Conservation (phyloP, 192 early-diverging fungal species). For the Podochytrium sp. region DNA sequence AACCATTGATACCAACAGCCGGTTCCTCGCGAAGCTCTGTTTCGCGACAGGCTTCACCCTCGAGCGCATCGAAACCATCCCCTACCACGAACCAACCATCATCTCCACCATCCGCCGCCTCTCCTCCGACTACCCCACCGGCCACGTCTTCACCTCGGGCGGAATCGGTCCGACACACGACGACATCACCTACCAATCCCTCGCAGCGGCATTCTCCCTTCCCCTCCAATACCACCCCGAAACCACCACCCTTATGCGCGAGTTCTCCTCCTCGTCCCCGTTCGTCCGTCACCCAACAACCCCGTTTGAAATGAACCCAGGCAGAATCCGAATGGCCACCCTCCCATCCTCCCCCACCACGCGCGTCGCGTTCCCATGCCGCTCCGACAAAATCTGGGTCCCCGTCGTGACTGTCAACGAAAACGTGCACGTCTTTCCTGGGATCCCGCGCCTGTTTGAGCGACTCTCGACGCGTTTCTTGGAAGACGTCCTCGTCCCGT, state of each 20-base stretch:
- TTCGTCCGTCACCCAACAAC: neutral
- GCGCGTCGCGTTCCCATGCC: constrained; percentile 45
- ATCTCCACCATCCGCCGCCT: constrained; percentile 51
- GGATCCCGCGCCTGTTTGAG: constrained; percentile 69
- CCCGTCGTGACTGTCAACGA: constrained; percentile 68
- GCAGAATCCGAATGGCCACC: constrained; percentile 68
- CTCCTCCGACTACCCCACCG: constrained; percentile 39
- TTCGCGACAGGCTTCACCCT: constrained; percentile 67
- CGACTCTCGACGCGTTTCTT: constrained; percentile 35
- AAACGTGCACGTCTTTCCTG: constrained; percentile 73
- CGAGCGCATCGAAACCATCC: constrained; percentile 57
- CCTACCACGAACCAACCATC: constrained; percentile 55
- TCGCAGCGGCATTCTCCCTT: constrained; percentile 61
- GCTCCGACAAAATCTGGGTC: constrained; percentile 72
- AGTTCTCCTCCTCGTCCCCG: constrained; percentile 24
- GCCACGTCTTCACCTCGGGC: constrained; percentile 73
- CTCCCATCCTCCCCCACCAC: constrained; percentile 49
- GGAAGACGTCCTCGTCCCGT: constrained; percentile 33
- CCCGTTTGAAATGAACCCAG: constrained; percentile 39
- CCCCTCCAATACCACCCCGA: constrained; percentile 54
- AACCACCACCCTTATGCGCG: constrained; percentile 62
- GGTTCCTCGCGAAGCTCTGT: constrained; percentile 54
- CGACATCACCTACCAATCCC: constrained; percentile 42
- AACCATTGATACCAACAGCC: constrained; percentile 63
- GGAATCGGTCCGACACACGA: constrained; percentile 60